Evolutionary conservation across 2,329 filamentous ascomycete species (phyloP).

Genomic region (Fusarium decemcellulare): DNA sequence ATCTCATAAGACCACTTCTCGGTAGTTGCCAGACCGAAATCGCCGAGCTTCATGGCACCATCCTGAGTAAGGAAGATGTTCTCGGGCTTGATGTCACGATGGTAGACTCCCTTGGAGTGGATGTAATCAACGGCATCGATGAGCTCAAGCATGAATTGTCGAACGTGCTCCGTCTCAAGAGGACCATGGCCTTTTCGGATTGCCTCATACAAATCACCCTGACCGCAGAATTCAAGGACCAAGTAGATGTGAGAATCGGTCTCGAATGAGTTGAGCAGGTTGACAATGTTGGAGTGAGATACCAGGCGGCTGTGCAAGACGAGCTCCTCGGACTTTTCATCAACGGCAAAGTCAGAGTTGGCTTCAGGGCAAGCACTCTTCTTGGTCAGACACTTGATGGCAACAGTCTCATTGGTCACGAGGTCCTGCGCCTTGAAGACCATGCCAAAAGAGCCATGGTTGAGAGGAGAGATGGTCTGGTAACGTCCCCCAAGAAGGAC

Average conservation of each 20-base stretch:
- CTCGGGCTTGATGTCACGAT: constrained; percentile 99
- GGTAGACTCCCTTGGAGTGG: constrained; percentile 91
- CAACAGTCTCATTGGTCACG: constrained; percentile 83
- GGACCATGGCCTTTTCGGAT: constrained; percentile 92
- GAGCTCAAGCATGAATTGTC: constrained; percentile 96
- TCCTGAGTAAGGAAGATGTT: constrained; percentile 95
- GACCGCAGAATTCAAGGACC: constrained; percentile 94
- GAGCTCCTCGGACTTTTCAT: constrained; percentile 87
- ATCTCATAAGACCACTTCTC: constrained; percentile 93
- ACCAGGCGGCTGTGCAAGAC: constrained; percentile 85
- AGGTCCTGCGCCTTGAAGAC: constrained; percentile 93
- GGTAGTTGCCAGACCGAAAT: constrained; percentile 93
- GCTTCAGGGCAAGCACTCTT: constrained; percentile 72
- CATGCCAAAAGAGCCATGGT: constrained; percentile 99
- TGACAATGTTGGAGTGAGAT: constrained; percentile 92
- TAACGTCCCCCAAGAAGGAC: constrained; percentile 91
- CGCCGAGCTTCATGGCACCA: constrained; percentile 94
- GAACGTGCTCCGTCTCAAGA: constrained; percentile 94
- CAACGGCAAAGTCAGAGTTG: constrained; percentile 77
- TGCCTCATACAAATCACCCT: constrained; percentile 97
- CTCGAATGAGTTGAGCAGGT: constrained; percentile 91
- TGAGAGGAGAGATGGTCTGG: constrained; percentile 91
- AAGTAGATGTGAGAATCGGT: constrained; percentile 91
- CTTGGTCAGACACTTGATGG: constrained; percentile 97
- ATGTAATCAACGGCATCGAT: constrained; percentile 91